These are phyloP conservation scores for Coemansia sp. DNA, from an alignment of 192 early-diverging fungal species.

Conservation along the genomic window DNA sequence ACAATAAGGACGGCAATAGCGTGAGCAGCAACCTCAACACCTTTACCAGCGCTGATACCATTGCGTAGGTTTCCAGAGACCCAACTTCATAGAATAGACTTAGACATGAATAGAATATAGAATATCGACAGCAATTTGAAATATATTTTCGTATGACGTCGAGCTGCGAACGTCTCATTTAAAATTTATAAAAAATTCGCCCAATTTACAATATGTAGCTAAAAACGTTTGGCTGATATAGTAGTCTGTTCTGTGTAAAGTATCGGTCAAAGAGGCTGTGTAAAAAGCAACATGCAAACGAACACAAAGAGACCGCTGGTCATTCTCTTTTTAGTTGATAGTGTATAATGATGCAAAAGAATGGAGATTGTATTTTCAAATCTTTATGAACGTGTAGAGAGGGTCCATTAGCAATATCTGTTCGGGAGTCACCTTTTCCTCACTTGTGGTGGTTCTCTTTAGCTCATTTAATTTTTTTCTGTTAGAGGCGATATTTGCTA, in stretches of 20 bases:
- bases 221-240: not conserved
- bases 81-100: not conserved
- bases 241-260: not conserved
- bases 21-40: conserved; percentile 56
- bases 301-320: not conserved
- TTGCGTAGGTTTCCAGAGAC: conserved; percentile 24
- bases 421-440: not conserved
- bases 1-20: conserved; percentile 13
- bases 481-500: not conserved
- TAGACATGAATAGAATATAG: too few species aligned
- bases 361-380: not conserved
- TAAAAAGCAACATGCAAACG: not conserved
- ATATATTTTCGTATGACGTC: too few species aligned
- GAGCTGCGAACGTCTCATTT: too few species aligned
- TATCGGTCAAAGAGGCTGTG: not conserved
- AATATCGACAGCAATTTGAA: too few species aligned
- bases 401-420: not conserved
- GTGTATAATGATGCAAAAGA: not conserved
- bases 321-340: not conserved
- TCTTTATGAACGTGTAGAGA: not conserved
- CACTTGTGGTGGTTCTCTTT: not conserved
- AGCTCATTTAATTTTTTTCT: not conserved
- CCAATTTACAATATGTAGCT: too few species aligned
- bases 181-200: too few species aligned
- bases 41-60: conserved; percentile 69